Evolutionary conservation across 306 rosid genomes (phyloP).

Genomic region (Cucurbita argyrosperma): DNA sequence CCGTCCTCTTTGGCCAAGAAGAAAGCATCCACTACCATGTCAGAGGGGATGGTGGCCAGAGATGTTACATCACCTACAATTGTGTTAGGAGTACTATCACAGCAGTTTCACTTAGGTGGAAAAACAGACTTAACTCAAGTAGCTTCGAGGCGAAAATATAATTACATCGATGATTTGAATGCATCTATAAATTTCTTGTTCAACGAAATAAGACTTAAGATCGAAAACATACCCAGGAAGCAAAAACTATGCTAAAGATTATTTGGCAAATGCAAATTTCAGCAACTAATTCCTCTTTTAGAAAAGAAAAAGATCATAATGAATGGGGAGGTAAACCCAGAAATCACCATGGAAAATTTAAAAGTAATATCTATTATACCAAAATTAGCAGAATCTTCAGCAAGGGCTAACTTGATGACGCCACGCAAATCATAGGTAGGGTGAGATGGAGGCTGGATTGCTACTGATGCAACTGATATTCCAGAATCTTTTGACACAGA

Average conservation of each 20-base stretch:
- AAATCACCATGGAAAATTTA: background rate
- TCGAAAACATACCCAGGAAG: background rate
- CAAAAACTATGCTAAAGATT: background rate
- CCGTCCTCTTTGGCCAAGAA: slow-evolving; percentile 92
- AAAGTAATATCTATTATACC: slow-evolving; percentile 22
- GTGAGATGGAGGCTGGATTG: slow-evolving; percentile 64
- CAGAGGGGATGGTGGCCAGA: slow-evolving; percentile 62
- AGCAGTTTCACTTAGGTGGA: background rate
- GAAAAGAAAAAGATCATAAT: background rate
- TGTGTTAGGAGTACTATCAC: background rate
- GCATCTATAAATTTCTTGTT: background rate
- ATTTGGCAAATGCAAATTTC: background rate
- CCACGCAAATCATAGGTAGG: slow-evolving; percentile 80
- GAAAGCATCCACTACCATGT: slow-evolving; percentile 76
- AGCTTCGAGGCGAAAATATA: background rate
- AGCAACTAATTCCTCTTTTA: background rate
- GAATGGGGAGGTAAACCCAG: background rate
- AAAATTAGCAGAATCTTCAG: slow-evolving; percentile 70
- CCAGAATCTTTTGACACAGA: background rate
- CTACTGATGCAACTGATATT: slow-evolving; percentile 27
- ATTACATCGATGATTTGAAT: background rate
- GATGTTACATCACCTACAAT: slow-evolving; percentile 74
- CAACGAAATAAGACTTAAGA: background rate
- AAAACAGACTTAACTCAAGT: background rate
- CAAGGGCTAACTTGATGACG: slow-evolving; percentile 58